phyloP scores from a whole-genome alignment of 148 eudicot species.

The Rhododendron vialii region DNA sequence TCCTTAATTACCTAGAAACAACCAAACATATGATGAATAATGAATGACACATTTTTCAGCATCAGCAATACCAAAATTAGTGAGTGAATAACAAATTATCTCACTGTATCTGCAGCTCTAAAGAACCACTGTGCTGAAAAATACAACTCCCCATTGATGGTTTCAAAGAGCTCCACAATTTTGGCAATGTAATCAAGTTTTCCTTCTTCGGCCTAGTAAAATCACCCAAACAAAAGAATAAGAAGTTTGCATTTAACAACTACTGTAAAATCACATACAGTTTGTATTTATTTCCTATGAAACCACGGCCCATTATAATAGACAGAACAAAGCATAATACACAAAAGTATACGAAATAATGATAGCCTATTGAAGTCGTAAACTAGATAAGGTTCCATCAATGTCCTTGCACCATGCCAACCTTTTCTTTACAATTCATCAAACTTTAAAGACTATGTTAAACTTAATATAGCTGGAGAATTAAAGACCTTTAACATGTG shows the following conservation, averaged over 20 bases:
- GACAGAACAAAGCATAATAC: neutral
- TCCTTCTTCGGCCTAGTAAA: conserved; percentile 22
- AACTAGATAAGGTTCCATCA: neutral
- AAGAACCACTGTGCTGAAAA: conserved; percentile 24
- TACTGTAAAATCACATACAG: neutral
- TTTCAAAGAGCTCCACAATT: conserved; percentile 28
- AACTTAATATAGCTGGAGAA: neutral
- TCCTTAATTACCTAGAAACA: conserved; percentile 25
- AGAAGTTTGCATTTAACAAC: neutral
- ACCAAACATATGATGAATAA: neutral
- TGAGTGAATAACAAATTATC: neutral
- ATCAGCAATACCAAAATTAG: neutral
- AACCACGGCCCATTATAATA: neutral
- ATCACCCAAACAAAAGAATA: neutral
- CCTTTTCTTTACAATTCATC: neutral
- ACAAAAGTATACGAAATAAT: neutral
- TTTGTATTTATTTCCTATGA: neutral
- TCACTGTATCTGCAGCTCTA: conserved; percentile 28
- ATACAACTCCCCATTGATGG: neutral
- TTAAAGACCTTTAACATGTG: neutral
- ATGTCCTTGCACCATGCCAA: neutral
- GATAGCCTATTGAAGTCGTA: neutral
- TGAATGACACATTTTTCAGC: neutral
- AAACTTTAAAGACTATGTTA: no score
- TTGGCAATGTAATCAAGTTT: conserved; percentile 20